Evolutionary conservation across 768 basidiomycete species (phyloP), one percentile per base, ranked within the genome.

Genomic region (Amanita inopinata): DNA sequence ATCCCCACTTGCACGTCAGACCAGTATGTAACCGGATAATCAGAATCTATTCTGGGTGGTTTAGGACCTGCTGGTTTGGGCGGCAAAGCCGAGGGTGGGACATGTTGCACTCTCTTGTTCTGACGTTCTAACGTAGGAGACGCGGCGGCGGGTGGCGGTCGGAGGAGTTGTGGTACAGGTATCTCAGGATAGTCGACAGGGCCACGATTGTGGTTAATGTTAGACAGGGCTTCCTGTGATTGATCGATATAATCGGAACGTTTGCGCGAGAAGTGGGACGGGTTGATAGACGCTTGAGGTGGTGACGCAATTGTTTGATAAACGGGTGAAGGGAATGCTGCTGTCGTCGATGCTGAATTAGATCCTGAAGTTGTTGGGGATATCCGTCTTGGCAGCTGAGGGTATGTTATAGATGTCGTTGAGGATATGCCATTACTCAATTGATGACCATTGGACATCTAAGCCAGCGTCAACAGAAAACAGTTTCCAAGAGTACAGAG

Each of bases 11-110:
- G 75, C 30, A 77, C 67, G 56, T 92, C 87, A 10, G 71, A 61
- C 92, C 92, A 97, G 59, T 85, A 93, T 4, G 69, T 69, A 15
- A 90, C 80, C 3, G 86, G 83, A 56, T 86, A 92, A 34, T 83
- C 78, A n/a, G 76, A 80, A 20, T 62, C 61, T 49, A 87, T 83
- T 18, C 75, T 73, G 12, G 85, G 85, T 1, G 78, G 74, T 47
- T 64, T 72, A 0, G 82, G 80, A 12, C 63, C 65, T 6, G 56
- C 46, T 41, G 48, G 51, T 36, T 15, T 47, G 15, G 53, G 19
- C n/a, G 50, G 31, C 12, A 55, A 52, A 45, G 54, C 55, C 5
- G 49, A 61, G 38, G 51, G 56, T 23, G 51, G 60, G 48, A 54
- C 60, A 54, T 52, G 69, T 3, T 70, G 65, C 2, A 73, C 55